phyloP scores from a whole-genome alignment of 208 protist genomes.

The Trichomonas gallinae region DNA sequence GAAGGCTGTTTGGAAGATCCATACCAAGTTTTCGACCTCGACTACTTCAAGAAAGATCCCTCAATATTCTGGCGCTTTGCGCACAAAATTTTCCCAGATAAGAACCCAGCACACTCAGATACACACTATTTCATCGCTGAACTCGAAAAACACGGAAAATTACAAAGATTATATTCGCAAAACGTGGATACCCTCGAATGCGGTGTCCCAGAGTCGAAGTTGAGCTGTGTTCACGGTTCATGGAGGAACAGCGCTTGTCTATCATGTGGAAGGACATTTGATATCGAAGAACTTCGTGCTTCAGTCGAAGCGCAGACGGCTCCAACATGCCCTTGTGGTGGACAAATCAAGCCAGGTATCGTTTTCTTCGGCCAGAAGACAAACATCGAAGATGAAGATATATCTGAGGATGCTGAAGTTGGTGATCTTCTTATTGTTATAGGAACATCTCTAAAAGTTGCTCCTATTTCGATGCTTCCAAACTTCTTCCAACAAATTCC shows the following conservation, averaged over 20 bases:
- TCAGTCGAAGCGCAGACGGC: neutral
- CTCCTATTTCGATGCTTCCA: neutral
- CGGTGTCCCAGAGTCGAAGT: neutral
- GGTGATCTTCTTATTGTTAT: conserved; percentile 13
- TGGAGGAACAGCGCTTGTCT: neutral
- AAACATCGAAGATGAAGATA: neutral
- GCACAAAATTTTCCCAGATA: neutral
- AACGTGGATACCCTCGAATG: neutral
- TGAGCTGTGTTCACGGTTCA: neutral
- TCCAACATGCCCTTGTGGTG: neutral
- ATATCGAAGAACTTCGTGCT: neutral
- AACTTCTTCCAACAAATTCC: neutral
- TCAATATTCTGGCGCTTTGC: conserved; percentile 5
- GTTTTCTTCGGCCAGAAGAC: neutral
- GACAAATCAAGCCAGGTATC: neutral
- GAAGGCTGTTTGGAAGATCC: neutral
- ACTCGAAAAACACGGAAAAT: neutral
- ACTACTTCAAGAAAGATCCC: neutral
- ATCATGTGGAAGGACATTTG: neutral
- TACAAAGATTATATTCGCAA: neutral
- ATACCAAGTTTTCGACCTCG: neutral
- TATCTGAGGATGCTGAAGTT: neutral
- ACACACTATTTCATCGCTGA: neutral
- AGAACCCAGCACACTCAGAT: neutral
- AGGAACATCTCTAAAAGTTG: neutral